Conservation (phyloP, 768 basidiomycete species). For the Leccinum longicurvipes region DNA sequence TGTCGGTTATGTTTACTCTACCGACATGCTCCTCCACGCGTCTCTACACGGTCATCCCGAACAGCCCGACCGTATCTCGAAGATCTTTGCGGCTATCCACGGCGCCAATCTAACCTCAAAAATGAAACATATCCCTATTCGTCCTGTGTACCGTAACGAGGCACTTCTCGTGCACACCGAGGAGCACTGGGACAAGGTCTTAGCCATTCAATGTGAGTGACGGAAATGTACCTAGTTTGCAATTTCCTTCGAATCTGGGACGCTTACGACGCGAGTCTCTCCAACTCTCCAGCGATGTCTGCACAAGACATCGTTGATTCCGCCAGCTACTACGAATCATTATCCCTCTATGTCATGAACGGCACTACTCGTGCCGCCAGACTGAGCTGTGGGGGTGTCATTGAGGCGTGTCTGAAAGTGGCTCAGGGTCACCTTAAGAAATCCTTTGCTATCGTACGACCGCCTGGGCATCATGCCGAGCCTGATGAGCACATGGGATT, state of each 20-base stretch:
- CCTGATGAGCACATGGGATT: conserved; percentile 99
- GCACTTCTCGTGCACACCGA: conserved; percentile 86
- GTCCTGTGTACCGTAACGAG: conserved; percentile 72
- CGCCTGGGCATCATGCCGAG: conserved; percentile 98
- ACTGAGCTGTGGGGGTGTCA: conserved; percentile 91
- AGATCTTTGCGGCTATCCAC: conserved; percentile 68
- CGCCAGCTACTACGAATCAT: conserved; percentile 79
- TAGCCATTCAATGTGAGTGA: conserved; percentile 74
- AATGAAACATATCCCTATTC: conserved; percentile 78
- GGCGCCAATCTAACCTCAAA: conserved; percentile 53
- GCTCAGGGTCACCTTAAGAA: conserved; percentile 79
- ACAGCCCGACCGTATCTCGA: conserved; percentile 69
- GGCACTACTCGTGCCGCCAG: conserved; percentile 82
- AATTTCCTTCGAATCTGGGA: conserved; percentile 3
- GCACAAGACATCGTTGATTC: conserved; percentile 73
- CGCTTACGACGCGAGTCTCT: conserved; percentile 16
- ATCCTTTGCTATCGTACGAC: conserved; percentile 91
- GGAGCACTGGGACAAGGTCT: conserved; percentile 89
- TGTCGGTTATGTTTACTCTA: conserved; percentile 85
- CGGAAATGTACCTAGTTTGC: neutral
- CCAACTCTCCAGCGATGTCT: conserved; percentile 55
- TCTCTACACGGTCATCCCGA: conserved; percentile 73
- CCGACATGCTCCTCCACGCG: conserved; percentile 83
- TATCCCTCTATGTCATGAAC: conserved; percentile 89
- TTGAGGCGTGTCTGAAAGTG: conserved; percentile 86